Conservation (phyloP, 345 rosid species). For the Populus alba region DNA sequence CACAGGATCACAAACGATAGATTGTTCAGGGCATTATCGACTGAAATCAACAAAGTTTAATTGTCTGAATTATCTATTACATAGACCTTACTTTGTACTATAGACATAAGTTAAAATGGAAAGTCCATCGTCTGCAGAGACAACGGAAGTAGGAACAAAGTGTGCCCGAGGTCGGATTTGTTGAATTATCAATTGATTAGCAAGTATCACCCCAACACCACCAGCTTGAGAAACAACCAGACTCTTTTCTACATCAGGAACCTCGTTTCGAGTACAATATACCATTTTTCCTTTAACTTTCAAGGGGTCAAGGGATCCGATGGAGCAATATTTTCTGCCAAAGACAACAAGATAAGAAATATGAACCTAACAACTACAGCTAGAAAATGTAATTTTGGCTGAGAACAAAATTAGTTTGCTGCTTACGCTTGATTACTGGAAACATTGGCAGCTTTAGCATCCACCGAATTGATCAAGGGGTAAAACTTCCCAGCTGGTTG, state of each 20-base stretch:
- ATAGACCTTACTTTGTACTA: neutral
- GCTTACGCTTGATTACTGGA: neutral
- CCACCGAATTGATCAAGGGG: constrained; percentile 2
- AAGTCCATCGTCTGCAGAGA: no score
- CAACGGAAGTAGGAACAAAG: no score
- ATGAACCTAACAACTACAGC: neutral
- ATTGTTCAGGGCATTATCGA: neutral
- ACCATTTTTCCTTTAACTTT: constrained; percentile 20
- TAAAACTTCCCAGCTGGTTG: constrained; percentile 3
- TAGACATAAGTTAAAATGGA: constrained; percentile 3
- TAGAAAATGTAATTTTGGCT: no score
- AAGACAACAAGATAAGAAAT: neutral
- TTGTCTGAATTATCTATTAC: constrained; percentile 2
- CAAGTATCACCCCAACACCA: constrained; percentile 22
- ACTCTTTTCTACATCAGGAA: neutral
- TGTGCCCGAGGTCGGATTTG: no score
- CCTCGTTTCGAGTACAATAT: neutral
- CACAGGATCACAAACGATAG: neutral
- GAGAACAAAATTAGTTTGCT: neutral
- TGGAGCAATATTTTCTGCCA: neutral
- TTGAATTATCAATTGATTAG: neutral
- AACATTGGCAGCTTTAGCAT: constrained; percentile 7
- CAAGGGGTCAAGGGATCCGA: constrained; percentile 2
- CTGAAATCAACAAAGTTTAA: neutral
- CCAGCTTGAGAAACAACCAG: constrained; percentile 14